Evolutionary conservation across 2,329 filamentous ascomycete genomes (phyloP).

Genomic region (Diaporthe sp.): DNA sequence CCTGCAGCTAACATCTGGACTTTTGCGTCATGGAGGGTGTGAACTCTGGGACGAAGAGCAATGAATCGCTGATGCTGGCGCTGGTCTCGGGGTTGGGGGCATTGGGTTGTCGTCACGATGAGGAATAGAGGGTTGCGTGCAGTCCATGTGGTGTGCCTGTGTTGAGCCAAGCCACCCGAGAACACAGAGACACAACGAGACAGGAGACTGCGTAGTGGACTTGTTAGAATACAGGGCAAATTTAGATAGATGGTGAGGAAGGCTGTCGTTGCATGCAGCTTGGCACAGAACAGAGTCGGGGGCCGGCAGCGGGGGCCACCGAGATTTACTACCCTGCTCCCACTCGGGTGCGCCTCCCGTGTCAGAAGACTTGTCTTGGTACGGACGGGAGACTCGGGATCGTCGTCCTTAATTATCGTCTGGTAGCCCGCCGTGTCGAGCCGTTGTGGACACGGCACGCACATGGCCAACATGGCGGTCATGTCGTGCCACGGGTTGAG

Average conservation of each 20-base stretch:
- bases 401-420: constrained; percentile 28
- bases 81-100: neutral
- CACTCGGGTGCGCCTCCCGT: constrained; percentile 17
- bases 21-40: neutral
- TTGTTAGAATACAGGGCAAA: neutral
- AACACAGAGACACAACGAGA: neutral
- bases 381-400: constrained; percentile 34
- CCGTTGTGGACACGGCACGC: neutral
- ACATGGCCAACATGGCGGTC: neutral
- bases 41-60: neutral
- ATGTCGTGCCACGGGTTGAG: neutral
- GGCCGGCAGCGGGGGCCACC: constrained; percentile 16
- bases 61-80: neutral
- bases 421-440: constrained; percentile 1
- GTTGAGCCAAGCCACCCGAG: neutral
- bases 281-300: constrained; percentile 25
- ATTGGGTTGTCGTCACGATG: neutral
- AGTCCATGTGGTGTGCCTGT: neutral
- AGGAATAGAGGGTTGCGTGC: neutral
- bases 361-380: constrained; percentile 26
- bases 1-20: constrained; percentile 13
- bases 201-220: no score
- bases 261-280: constrained; percentile 9
- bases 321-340: constrained; percentile 6
- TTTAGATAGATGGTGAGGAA: constrained; percentile 6